Base-by-base conservation (phyloP, 306 rosid species). In the Cucurbita maxima region DNA sequence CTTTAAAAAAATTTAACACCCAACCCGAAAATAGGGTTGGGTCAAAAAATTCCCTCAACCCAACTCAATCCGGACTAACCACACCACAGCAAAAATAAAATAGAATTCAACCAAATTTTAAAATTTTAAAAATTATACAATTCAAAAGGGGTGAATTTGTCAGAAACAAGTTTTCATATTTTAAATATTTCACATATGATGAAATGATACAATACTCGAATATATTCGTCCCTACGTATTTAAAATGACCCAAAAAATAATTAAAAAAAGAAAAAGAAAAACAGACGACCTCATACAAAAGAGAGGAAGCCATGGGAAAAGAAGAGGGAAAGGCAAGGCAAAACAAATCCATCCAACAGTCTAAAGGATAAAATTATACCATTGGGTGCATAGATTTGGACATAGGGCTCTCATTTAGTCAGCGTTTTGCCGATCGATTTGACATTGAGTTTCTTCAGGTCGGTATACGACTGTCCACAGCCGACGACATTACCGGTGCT, bases 401-500 rank as follows among this genome's bases (percentile, higher is more conserved):
- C 15, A 72, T 3, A 25, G 13, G 10, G 58, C 75, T 20, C 75
- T 91, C 89, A 95, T 71, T 89, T 88, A 47, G 88, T 90, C 76
- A 95, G 99, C 0, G 99, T 95, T 89, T 89, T 91, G 77, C 87
- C 91, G 30, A 95, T 89, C 4, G 96, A 95, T 76, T 95, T 95
- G 67, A 88, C 96, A 38, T 95, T 95, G 72, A 91, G 99, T 83
- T 95, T 95, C 87, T 88, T 95, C 58, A 95, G 96, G 82, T 95
- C 99, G 1, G 97, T 91, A 54, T 95, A 91, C 7, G 99, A 91
- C 86, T 95, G 99, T 67, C 99, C 99, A 34, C 99, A 95, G 8
- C 99, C 99, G 36, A 95, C 99, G 43, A 95, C 99, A 95, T 95
- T 51, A 95, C 96, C 0, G 99, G 99, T 52, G 99, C 90, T 76